These are phyloP conservation scores for Prosopis cineraria DNA, from an alignment of 306 rosid species.

Conservation along the genomic window DNA sequence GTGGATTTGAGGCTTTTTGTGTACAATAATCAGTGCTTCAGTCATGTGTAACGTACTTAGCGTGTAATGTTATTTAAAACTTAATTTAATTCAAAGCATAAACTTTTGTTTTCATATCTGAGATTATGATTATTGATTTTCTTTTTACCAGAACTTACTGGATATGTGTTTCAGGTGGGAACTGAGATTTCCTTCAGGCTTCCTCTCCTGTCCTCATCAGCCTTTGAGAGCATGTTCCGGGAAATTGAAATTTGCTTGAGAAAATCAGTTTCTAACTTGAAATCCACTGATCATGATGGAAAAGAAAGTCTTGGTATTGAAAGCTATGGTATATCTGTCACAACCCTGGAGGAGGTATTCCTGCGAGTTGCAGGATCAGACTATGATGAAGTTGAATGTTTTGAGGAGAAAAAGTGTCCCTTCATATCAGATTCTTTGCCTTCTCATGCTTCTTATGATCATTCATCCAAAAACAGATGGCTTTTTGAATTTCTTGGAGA, in stretches of 20 bases:
- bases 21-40: background rate
- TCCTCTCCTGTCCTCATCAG: slow-evolving; percentile 85
- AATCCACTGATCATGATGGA: slow-evolving; percentile 42
- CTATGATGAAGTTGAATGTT: slow-evolving; percentile 59
- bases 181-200: slow-evolving; percentile 98
- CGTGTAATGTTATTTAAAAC: slow-evolving; percentile 1
- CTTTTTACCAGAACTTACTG: slow-evolving; percentile 23
- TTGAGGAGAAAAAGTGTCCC: slow-evolving; percentile 46
- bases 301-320: slow-evolving; percentile 73
- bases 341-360: slow-evolving; percentile 98
- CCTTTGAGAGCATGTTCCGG: slow-evolving; percentile 87
- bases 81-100: background rate
- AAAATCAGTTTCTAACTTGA: slow-evolving; percentile 45
- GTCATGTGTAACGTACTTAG: background rate
- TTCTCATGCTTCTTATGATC: slow-evolving; percentile 55
- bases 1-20: background rate
- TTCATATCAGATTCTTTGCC: slow-evolving; percentile 43
- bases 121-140: slow-evolving; percentile 30
- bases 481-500: slow-evolving; percentile 51
- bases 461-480: slow-evolving; percentile 40
- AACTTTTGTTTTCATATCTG: background rate
- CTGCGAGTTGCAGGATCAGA: slow-evolving; percentile 91
- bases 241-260: slow-evolving; percentile 92
- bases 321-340: slow-evolving; percentile 96
- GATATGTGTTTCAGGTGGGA: slow-evolving; percentile 76